Percentiles rank a stretch among this genome's conserved stretches.
Conservation (phyloP, 495 filamentous ascomycete species). For the Penicillium nucicola region DNA sequence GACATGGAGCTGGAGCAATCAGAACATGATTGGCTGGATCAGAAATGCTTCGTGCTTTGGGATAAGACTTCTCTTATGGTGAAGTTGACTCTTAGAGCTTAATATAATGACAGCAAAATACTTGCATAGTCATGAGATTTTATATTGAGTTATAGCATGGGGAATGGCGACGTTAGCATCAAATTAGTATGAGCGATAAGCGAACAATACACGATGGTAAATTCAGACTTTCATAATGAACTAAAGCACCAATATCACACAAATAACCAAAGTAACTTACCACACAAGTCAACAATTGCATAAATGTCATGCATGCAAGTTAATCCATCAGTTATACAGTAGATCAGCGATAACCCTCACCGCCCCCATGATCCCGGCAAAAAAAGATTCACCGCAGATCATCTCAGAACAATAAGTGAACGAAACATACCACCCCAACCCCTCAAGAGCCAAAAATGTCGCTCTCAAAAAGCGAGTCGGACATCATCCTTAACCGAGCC, state of each 20-base stretch:
- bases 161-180: no score
- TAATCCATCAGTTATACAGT: not conserved
- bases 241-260: no score
- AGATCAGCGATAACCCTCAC: not conserved
- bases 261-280: no score
- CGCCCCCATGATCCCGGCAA: not conserved
- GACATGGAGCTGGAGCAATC: conserved; percentile 29
- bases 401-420: not conserved
- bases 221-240: no score
- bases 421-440: not conserved
- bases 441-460: conserved; percentile 23
- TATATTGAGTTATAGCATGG: no score
- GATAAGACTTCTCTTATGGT: conserved; percentile 37
- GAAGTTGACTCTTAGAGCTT: conserved; percentile 14
- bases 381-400: conserved; percentile 4
- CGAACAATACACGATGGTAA: no score
- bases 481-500: conserved; percentile 48
- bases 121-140: no score
- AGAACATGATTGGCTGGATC: conserved; percentile 31
- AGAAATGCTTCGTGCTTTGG: conserved; percentile 36
- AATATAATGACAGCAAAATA: not conserved
- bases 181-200: no score
- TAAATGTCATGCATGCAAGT: no score
- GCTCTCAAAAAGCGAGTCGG: conserved; percentile 38
- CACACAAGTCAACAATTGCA: no score